A percentile compares a stretch with the other conserved stretches of the same genome.
phyloP scores from a whole-genome alignment of 2,329 filamentous ascomycete genomes.

The Penicillium fuscoglaucum region DNA sequence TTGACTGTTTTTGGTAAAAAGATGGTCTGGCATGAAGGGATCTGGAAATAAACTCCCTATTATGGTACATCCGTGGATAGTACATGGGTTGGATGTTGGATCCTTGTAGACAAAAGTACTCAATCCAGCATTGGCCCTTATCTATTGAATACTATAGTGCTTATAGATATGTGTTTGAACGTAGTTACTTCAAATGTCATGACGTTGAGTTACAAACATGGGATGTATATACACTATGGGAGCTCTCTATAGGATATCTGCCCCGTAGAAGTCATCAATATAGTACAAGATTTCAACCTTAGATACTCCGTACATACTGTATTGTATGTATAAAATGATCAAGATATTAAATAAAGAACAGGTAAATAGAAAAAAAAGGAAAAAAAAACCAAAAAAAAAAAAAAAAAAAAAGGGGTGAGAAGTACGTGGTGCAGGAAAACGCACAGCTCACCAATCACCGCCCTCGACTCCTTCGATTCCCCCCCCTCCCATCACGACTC shows the following conservation, averaged over 20 bases:
- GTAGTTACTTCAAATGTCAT: neutral
- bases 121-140: neutral
- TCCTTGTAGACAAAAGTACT: neutral
- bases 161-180: neutral
- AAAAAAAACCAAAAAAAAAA: neutral
- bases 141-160: neutral
- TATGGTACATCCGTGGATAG: neutral
- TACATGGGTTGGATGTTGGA: neutral
- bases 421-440: conserved; percentile 13
- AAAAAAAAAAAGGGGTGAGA: conserved; percentile 6
- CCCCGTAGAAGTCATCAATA: neutral
- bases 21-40: neutral
- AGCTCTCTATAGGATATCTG: neutral
- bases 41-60: neutral
- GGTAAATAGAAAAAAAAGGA: neutral
- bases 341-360: neutral
- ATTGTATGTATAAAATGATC: neutral
- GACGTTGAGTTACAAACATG: neutral
- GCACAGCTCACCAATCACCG: conserved; percentile 29
- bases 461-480: conserved; percentile 13
- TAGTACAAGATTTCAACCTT: neutral
- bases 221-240: neutral
- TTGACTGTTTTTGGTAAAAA: neutral
- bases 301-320: neutral
- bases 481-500: conserved; percentile 9